Conservation (phyloP, 2,329 filamentous ascomycete species). For the Verticillium zaregamsianum region DNA sequence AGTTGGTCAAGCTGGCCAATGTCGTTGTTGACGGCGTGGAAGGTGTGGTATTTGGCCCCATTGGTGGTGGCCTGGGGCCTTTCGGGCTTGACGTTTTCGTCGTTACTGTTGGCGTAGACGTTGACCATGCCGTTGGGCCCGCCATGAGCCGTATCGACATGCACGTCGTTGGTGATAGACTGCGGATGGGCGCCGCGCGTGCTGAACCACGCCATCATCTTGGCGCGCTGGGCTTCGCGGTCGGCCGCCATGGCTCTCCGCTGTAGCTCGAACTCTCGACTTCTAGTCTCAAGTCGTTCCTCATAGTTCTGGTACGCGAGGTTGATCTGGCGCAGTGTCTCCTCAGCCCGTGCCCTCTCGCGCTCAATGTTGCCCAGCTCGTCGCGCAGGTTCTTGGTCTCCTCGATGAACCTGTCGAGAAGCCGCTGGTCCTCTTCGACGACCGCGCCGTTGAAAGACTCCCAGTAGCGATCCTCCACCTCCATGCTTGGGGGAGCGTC, state of each 20-base stretch:
- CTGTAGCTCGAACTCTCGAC: background rate
- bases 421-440: background rate
- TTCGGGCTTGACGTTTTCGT: background rate
- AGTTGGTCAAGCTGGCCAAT: background rate
- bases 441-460: background rate
- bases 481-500: background rate
- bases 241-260: background rate
- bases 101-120: background rate
- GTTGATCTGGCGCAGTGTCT: background rate
- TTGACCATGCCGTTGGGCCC: background rate
- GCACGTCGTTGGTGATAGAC: background rate
- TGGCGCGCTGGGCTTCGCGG: background rate
- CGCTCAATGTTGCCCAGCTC: background rate
- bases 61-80: background rate
- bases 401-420: background rate
- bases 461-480: background rate
- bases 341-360: background rate
- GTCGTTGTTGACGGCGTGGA: background rate
- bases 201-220: constrained; percentile 1
- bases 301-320: background rate
- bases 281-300: background rate
- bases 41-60: background rate
- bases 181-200: background rate
- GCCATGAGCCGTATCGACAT: background rate
- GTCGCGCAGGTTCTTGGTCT: background rate